Conservation (phyloP, 805 yeast species). For the Groenewaldozyma tartarivorans region DNA sequence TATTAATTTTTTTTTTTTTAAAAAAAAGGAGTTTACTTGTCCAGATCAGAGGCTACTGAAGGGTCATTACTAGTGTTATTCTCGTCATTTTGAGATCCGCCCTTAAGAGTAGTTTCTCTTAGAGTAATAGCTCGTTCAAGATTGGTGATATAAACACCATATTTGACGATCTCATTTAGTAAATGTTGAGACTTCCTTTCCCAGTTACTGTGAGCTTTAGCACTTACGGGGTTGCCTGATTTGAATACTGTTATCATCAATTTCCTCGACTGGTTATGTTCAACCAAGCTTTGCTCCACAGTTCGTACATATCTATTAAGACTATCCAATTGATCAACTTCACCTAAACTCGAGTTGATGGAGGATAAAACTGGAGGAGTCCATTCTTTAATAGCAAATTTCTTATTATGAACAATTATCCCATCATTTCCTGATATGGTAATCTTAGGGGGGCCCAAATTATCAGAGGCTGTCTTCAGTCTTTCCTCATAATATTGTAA, state of each 20-base stretch:
- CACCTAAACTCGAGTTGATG: conserved; percentile 19
- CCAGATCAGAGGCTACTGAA: not conserved
- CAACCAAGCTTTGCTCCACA: conserved; percentile 31
- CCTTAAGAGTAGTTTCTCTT: no score
- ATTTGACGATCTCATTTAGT: conserved; percentile 20
- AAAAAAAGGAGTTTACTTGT: not conserved
- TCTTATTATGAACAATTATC: conserved; percentile 12
- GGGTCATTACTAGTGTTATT: conserved; percentile 1
- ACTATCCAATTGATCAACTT: conserved; percentile 31
- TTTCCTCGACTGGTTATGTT: conserved; percentile 34
- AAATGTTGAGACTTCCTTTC: conserved; percentile 21
- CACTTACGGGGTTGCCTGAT: conserved; percentile 13
- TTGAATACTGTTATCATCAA: conserved; percentile 28
- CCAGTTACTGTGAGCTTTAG: conserved; percentile 26
- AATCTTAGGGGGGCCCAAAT: conserved; percentile 1
- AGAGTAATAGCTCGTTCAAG: conserved; percentile 18
- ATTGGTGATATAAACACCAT: conserved; percentile 18
- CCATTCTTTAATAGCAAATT: conserved; percentile 24
- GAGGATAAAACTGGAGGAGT: conserved; percentile 22
- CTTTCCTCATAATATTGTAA: conserved; percentile 5
- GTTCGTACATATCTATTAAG: conserved; percentile 31
- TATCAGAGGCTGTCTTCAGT: not conserved
- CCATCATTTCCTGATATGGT: conserved; percentile 11
- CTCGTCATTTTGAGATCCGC: no score
- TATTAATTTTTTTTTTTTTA: no score